phyloP scores from a whole-genome alignment of 352 stramenopile species.

The Phytopythium sindhum region DNA sequence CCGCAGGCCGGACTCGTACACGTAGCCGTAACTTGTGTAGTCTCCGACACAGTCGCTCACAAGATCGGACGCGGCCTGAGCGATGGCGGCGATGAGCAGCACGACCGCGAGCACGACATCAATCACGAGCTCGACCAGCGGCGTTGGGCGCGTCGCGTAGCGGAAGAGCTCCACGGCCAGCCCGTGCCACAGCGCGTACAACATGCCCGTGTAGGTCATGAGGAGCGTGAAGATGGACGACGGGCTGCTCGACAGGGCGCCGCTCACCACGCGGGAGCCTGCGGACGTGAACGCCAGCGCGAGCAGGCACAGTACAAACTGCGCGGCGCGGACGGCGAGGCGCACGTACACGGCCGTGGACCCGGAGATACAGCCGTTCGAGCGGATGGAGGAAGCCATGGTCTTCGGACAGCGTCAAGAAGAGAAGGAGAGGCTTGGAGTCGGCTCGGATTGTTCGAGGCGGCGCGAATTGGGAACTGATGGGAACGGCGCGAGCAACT shows the following conservation, averaged over 20 bases:
- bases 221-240: conserved; percentile 35
- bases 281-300: conserved; percentile 26
- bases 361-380: neutral
- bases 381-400: neutral
- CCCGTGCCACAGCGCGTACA: conserved; percentile 33
- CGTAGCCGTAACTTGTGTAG: conserved; percentile 6
- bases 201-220: conserved; percentile 38
- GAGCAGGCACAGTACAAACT: conserved; percentile 33
- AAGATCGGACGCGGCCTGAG: conserved; percentile 29
- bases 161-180: conserved; percentile 29
- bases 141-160: conserved; percentile 9
- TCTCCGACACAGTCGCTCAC: conserved; percentile 27
- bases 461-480: neutral
- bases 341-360: neutral
- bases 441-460: neutral
- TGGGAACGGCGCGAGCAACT: too few species aligned
- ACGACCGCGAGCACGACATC: conserved; percentile 28
- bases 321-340: conserved; percentile 12
- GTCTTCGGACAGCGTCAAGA: neutral
- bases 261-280: conserved; percentile 14
- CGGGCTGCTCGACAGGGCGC: conserved; percentile 15
- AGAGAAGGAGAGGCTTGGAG: neutral
- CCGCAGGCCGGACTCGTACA: conserved; percentile 9
- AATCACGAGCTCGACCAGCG: conserved; percentile 11
- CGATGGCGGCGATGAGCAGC: conserved; percentile 38